Evolutionary conservation across 106 monocot genomes (phyloP), one percentile per base, ranked within the genome.

Genomic region (Acorus calamus): DNA sequence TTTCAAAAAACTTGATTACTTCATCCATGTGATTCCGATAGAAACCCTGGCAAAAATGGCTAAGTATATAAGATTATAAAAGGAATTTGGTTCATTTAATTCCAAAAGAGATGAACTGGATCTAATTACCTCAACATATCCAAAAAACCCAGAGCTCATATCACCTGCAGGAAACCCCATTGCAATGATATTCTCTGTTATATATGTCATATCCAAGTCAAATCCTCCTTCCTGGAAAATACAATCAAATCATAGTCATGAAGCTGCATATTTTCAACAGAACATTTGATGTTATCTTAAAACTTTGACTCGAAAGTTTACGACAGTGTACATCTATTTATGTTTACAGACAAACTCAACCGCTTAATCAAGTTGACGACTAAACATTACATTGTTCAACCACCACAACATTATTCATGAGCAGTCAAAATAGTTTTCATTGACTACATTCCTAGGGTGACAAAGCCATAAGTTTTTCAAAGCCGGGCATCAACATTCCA

Each of bases 121-220:
- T 8, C 56, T 11, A 61, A 46, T 71, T 72, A 96, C 94, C 90
- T 96, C 94, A 82, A 96, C 78, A 80, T 90, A 96, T 74, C 94
- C 94, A 83, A 96, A 96, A 74, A 90, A 87, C 0, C 89, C 94
- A 61, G 94, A 96, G 50, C 94, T 96, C 84, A 90, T 83, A 69
- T 96, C 94, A 64, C 94, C 94, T 6, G 94, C 94, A 68, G 94
- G 94, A 47, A 96, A 96, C 59, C 94, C 94, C 94, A 96, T 96
- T 5, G 94, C 94, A 76, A 96, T 96, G 53, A 90, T 90, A 72
- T 96, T 96, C 61, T 96, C 94, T 5, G 94, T 96, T 46, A 96
- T 86, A 74, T 91, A 91, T 50, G 91, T 91, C 83, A 91, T 84
- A 69, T 91, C 91, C 73, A 91, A 81, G 81, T 96, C 94, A 76